Conservation (phyloP, 2,329 filamentous ascomycete genomes). For the Aspergillus sergii region DNA sequence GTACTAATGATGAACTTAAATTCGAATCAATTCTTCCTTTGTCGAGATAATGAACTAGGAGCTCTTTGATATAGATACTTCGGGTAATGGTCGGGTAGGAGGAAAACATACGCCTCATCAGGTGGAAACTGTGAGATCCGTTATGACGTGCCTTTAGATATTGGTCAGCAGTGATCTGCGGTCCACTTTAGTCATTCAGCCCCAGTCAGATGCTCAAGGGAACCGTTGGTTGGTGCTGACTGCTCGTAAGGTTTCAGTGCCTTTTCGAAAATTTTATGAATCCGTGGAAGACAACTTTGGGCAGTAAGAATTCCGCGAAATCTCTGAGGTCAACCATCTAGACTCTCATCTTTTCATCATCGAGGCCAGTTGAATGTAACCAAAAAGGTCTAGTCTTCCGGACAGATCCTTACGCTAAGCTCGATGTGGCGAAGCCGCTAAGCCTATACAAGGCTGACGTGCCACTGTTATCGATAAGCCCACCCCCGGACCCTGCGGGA, state of each 20-base stretch:
- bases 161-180: neutral
- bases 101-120: neutral
- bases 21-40: neutral
- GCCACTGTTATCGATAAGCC: constrained; percentile 27
- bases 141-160: neutral
- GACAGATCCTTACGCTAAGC: constrained; percentile 16
- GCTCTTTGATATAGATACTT: neutral
- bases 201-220: neutral
- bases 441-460: constrained; percentile 4
- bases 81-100: neutral
- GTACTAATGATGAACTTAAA: constrained; percentile 19
- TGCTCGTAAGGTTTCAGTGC: neutral
- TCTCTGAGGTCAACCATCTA: neutral
- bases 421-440: constrained; percentile 6
- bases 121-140: constrained; percentile 1
- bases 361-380: constrained; percentile 20
- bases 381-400: constrained; percentile 21
- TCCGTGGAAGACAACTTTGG: neutral
- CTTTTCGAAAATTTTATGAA: neutral
- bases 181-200: neutral
- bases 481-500: constrained; percentile 30
- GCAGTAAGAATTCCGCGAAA: neutral
- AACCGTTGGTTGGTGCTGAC: neutral
- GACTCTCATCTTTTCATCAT: constrained; percentile 19
- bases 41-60: too few species aligned